Percentiles rank a stretch among this genome's conserved stretches.
These are phyloP conservation scores for Trichoderma pleuroti DNA, from an alignment of 2,329 filamentous ascomycete genomes.

Conservation along the genomic window DNA sequence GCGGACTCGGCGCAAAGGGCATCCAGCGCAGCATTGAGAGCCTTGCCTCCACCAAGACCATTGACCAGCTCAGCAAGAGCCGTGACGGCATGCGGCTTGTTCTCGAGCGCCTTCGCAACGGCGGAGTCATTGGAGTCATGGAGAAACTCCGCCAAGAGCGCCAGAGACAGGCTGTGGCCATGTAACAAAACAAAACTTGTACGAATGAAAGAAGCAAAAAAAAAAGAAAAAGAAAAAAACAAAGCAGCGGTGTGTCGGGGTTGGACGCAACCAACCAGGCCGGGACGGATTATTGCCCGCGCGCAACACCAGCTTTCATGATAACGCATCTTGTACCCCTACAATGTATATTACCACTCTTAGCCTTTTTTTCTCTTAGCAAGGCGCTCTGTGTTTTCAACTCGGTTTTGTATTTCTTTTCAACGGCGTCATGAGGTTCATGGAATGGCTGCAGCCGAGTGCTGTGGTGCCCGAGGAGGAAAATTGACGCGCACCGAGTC, in stretches of 20 bases:
- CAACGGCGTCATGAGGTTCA: neutral
- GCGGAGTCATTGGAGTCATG: constrained; percentile 55
- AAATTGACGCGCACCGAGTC: constrained; percentile 25
- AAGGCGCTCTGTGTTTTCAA: constrained; percentile 34
- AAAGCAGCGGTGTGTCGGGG: neutral
- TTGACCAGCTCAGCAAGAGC: constrained; percentile 74
- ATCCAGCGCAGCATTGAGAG: constrained; percentile 77
- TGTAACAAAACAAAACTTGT: constrained; percentile 7
- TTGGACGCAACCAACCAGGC: neutral
- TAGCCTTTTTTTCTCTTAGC: constrained; percentile 32
- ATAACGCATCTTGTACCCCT: constrained; percentile 26
- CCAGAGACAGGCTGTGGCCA: constrained; percentile 29
- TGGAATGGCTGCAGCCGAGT: constrained; percentile 16
- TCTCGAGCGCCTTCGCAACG: constrained; percentile 63
- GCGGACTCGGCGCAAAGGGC: constrained; percentile 63
- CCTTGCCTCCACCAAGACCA: constrained; percentile 72
- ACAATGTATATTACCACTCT: constrained; percentile 33
- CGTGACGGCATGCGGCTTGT: constrained; percentile 81
- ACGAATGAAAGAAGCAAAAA: neutral
- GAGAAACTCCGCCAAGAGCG: constrained; percentile 51
- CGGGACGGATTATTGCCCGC: constrained; percentile 4
- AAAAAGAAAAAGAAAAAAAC: neutral
- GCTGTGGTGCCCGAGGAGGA: constrained; percentile 21
- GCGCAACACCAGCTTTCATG: constrained; percentile 13
- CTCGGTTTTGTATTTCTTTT: constrained; percentile 18